These are phyloP conservation scores for Phragmites australis DNA, from an alignment of 176 grass and related monocot genomes.

Conservation along the genomic window DNA sequence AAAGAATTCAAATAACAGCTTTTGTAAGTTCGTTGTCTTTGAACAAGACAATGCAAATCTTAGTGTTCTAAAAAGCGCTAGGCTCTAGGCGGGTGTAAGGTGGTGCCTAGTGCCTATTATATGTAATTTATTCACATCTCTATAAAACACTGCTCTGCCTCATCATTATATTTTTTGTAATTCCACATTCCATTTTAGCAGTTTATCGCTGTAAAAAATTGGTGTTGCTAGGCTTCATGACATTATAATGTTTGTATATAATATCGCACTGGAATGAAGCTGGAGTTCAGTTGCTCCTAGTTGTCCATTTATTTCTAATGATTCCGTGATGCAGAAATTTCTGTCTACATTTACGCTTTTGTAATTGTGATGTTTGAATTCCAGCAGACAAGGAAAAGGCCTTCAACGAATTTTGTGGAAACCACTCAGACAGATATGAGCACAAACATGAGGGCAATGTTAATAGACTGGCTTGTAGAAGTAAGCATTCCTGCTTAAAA, in stretches of 20 bases:
- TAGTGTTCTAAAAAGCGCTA: background rate
- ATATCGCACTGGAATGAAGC: background rate
- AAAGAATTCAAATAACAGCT: background rate
- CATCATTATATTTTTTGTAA: background rate
- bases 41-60: constrained; percentile 5
- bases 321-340: constrained; percentile 7
- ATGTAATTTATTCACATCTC: background rate
- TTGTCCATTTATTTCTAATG: constrained; percentile 9
- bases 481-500: constrained; percentile 41
- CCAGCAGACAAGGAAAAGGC: constrained; percentile 76
- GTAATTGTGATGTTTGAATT: constrained; percentile 30
- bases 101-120: background rate
- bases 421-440: constrained; percentile 74
- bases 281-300: background rate
- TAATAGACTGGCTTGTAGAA: constrained; percentile 96
- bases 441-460: constrained; percentile 73
- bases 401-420: constrained; percentile 72
- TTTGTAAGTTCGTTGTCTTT: background rate
- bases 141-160: background rate
- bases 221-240: background rate
- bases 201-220: constrained; percentile 8
- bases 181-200: constrained; percentile 11
- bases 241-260: background rate
- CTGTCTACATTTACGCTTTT: background rate
- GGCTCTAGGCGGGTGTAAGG: background rate